phyloP scores from a whole-genome alignment of 1,139 yeast genomes.

The Blastobotrys buckinghamii region DNA sequence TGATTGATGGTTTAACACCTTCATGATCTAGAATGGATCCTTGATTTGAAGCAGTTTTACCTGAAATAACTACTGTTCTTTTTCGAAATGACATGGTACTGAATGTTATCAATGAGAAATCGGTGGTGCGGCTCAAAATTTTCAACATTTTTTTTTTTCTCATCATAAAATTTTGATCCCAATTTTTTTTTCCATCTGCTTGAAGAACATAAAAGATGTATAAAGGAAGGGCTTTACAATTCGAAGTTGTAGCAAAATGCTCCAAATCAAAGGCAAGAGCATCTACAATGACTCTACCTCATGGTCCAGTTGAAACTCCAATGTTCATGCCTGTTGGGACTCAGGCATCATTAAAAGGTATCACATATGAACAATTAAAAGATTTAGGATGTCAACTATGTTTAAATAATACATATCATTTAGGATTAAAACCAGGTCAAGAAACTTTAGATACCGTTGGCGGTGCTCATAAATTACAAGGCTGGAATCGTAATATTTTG shows the following conservation, averaged over 20 bases:
- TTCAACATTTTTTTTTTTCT: too few species aligned
- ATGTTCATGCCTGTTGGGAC: slow-evolving; percentile 46
- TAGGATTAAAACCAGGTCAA: slow-evolving; percentile 42
- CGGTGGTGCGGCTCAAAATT: background rate
- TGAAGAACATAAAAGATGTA: background rate
- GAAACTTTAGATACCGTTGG: slow-evolving; percentile 38
- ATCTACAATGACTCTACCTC: slow-evolving; percentile 38
- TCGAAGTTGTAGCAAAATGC: slow-evolving; percentile 38
- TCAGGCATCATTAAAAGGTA: slow-evolving; percentile 42
- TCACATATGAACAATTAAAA: slow-evolving; percentile 39
- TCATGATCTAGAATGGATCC: slow-evolving; percentile 14
- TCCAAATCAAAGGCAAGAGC: slow-evolving; percentile 42
- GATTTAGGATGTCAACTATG: slow-evolving; percentile 39
- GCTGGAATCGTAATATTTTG: slow-evolving; percentile 39
- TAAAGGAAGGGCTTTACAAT: slow-evolving; percentile 34
- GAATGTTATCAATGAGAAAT: background rate
- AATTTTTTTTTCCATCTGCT: background rate
- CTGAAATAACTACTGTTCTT: slow-evolving; percentile 21
- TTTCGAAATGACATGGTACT: slow-evolving; percentile 27
- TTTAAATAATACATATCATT: slow-evolving; percentile 40
- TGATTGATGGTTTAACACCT: slow-evolving; percentile 68
- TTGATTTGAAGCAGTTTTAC: slow-evolving; percentile 7
- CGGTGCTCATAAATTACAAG: slow-evolving; percentile 40
- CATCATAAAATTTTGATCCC: background rate
- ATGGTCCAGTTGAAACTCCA: slow-evolving; percentile 41